Evolutionary conservation across 257 asterid genomes (phyloP).

Genomic region (Perilla frutescens): DNA sequence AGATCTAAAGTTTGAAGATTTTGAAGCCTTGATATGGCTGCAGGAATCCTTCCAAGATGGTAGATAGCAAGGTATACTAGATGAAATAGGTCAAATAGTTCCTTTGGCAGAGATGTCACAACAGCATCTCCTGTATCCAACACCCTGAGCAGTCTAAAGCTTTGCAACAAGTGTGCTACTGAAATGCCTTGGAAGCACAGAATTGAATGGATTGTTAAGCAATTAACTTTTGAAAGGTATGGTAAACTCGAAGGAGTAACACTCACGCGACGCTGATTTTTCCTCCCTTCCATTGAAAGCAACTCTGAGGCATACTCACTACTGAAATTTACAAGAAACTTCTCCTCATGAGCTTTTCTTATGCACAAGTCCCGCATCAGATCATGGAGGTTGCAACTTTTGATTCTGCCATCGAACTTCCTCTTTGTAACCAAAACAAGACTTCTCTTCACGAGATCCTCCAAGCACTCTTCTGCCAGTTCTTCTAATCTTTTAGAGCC

Average conservation of each 20-base stretch:
- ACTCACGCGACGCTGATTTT: background rate
- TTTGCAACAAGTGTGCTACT: background rate
- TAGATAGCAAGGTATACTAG: background rate
- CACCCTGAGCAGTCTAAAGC: background rate
- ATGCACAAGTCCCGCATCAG: background rate
- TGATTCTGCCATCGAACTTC: constrained; percentile 15
- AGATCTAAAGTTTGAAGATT: background rate
- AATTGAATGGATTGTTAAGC: background rate
- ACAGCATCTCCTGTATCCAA: background rate
- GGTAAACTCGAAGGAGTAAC: background rate
- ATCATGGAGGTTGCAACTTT: background rate
- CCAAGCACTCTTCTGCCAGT: constrained; percentile 1
- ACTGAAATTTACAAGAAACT: background rate
- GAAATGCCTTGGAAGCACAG: background rate
- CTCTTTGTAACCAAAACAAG: background rate
- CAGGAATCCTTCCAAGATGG: background rate
- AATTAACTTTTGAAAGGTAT: background rate
- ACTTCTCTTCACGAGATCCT: constrained; percentile 6
- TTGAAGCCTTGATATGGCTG: background rate
- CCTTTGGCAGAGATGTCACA: background rate
- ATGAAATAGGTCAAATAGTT: background rate
- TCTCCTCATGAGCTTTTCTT: background rate
- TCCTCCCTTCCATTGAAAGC: background rate
- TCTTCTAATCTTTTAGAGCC: background rate
- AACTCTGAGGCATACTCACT: background rate